A percentile compares a stretch with the other conserved stretches of the same genome.
phyloP scores from a whole-genome alignment of 106 monocot genomes.

The Ottelia alismoides region DNA sequence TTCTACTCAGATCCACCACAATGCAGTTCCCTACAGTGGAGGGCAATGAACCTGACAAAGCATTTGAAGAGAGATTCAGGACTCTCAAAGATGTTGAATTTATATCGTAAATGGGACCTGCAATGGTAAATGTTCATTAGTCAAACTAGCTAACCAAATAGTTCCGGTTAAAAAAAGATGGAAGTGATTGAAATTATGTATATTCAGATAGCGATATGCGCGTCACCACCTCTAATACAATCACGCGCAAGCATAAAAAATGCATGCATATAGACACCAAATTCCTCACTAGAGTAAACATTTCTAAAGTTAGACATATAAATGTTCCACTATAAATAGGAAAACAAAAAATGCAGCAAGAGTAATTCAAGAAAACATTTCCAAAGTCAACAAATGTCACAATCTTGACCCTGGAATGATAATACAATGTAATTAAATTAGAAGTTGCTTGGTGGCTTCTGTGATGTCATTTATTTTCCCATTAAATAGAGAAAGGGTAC shows the following conservation, averaged over 20 bases:
- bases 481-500: no score
- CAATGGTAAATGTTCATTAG: background rate
- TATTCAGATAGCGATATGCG: no score
- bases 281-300: background rate
- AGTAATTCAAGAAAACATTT: no score
- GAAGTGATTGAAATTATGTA: no score
- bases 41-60: conserved; percentile 56
- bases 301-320: background rate
- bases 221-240: no score
- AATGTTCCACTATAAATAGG: no score
- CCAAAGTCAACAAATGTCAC: no score
- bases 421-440: no score
- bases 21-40: conserved; percentile 29
- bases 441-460: no score
- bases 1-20: conserved; percentile 56
- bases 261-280: background rate
- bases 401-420: no score
- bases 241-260: background rate
- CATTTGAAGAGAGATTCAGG: conserved; percentile 83
- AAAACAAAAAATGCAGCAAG: no score
- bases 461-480: no score
- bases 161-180: background rate
- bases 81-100: conserved; percentile 59
- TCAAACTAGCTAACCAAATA: background rate
- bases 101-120: conserved; percentile 48